Conservation (phyloP, 495 filamentous ascomycete genomes). For the Hamigera avellanea region DNA sequence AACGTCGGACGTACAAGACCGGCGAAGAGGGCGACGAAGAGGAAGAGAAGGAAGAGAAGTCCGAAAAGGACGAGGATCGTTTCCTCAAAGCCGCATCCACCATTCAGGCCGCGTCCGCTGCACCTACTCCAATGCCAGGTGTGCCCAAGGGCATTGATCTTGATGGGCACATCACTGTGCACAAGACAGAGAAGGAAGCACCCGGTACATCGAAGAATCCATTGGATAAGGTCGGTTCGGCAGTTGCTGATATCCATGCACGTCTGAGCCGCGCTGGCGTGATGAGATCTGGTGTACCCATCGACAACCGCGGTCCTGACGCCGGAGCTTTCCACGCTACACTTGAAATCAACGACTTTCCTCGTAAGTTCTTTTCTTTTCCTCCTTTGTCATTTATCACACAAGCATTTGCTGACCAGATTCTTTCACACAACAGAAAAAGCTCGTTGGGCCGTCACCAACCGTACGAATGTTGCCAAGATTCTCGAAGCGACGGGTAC, state of each 20-base stretch:
- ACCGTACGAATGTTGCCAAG: constrained; percentile 96
- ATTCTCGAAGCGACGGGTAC: constrained; percentile 92
- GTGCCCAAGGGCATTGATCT: constrained; percentile 56
- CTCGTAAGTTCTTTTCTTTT: constrained; percentile 45
- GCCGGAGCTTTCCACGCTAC: constrained; percentile 96
- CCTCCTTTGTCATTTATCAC: background rate
- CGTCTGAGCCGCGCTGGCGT: constrained; percentile 78
- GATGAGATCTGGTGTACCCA: constrained; percentile 82
- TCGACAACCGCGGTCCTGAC: constrained; percentile 97
- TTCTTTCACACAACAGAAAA: constrained; percentile 46
- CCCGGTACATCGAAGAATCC: constrained; percentile 48
- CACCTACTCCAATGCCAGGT: constrained; percentile 31
- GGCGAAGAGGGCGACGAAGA: constrained; percentile 83
- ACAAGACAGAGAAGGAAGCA: constrained; percentile 53
- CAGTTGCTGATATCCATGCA: constrained; percentile 75
- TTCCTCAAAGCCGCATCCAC: constrained; percentile 55
- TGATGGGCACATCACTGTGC: constrained; percentile 68
- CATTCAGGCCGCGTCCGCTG: constrained; percentile 47
- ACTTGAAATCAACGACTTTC: constrained; percentile 98
- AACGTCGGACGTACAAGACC: constrained; percentile 80
- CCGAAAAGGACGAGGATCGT: constrained; percentile 42
- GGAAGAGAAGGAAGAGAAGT: constrained; percentile 63
- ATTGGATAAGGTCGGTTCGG: constrained; percentile 72
- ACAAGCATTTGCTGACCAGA: background rate
- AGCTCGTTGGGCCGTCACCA: constrained; percentile 97